A percentile compares a stretch with the other conserved stretches of the same genome.
Conservation (phyloP, 2,329 filamentous ascomycete genomes). For the Ophiobolus disseminans region DNA sequence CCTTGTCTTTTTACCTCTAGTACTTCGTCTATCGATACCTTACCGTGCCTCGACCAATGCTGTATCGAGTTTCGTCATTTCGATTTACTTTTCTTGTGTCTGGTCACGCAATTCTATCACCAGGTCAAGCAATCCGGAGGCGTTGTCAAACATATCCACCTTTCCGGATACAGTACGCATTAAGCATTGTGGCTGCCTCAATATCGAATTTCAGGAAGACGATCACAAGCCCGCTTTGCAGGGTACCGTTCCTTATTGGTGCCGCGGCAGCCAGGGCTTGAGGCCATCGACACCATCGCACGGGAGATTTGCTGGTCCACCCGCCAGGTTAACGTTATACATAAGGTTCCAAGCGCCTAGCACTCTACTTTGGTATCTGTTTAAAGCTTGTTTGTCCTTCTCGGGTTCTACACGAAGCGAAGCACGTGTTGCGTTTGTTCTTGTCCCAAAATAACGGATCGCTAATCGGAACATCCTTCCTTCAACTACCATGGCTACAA, state of each 20-base stretch:
- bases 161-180: constrained; percentile 16
- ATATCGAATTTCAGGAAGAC: constrained; percentile 14
- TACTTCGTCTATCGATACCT: constrained; percentile 6
- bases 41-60: constrained; percentile 1
- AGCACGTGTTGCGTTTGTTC: too few relatives aligned
- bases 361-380: constrained; percentile 28
- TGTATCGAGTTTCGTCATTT: constrained; percentile 4
- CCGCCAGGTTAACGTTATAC: constrained; percentile 21
- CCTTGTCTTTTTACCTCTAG: constrained; percentile 7
- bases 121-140: constrained; percentile 33
- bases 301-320: constrained; percentile 16
- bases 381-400: constrained; percentile 37
- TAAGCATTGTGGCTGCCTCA: constrained; percentile 9
- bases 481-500: constrained; percentile 34
- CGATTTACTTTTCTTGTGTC: constrained; percentile 5
- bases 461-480: not conserved
- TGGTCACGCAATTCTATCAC: constrained; percentile 36
- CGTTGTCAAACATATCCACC: constrained; percentile 23
- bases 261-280: not conserved
- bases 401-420: constrained; percentile 14
- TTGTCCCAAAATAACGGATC: not conserved
- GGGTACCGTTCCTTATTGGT: constrained; percentile 2
- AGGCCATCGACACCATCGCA: constrained; percentile 15
- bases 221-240: constrained; percentile 6
- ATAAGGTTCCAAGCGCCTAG: constrained; percentile 38